Percentiles rank a stretch among this genome's conserved stretches.
Evolutionary conservation across 1,139 yeast species (phyloP).

Genomic region (Yamadazyma aaseri): DNA sequence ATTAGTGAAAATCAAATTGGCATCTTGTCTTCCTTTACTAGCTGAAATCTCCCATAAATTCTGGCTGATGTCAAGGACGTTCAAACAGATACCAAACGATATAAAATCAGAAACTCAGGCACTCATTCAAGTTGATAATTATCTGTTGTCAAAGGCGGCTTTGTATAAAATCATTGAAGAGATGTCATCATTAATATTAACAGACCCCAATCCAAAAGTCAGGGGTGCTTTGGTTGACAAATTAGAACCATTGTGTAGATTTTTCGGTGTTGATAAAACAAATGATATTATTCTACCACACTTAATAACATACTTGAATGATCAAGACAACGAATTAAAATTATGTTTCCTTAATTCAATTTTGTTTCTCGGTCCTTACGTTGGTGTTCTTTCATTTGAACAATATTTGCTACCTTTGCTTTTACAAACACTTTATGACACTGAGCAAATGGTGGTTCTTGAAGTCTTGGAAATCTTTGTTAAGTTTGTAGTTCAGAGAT

Average conservation of each 20-base stretch:
- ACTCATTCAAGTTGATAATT: slow-evolving; percentile 9
- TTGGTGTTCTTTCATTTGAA: slow-evolving; percentile 81
- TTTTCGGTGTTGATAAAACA: slow-evolving; percentile 83
- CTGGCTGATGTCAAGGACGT: slow-evolving; percentile 61
- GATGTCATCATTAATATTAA: slow-evolving; percentile 61
- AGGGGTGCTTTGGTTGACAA: slow-evolving; percentile 67
- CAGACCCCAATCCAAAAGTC: slow-evolving; percentile 67
- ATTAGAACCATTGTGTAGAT: slow-evolving; percentile 72
- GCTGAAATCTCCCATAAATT: slow-evolving; percentile 64
- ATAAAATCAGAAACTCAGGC: slow-evolving; percentile 4
- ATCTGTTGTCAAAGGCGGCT: slow-evolving; percentile 26
- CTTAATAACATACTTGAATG: slow-evolving; percentile 86
- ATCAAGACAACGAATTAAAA: slow-evolving; percentile 64
- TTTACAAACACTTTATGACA: slow-evolving; percentile 77
- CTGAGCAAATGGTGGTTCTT: slow-evolving; percentile 81
- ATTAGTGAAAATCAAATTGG: slow-evolving; percentile 63
- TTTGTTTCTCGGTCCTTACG: slow-evolving; percentile 72
- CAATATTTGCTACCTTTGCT: slow-evolving; percentile 84
- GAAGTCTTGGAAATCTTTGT: slow-evolving; percentile 66
- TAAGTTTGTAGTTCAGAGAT: slow-evolving; percentile 28
- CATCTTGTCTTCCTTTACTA: slow-evolving; percentile 68
- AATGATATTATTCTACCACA: slow-evolving; percentile 89
- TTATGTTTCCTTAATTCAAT: slow-evolving; percentile 73
- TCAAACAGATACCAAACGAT: no score
- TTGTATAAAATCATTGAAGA: slow-evolving; percentile 55